A percentile compares a stretch with the other conserved stretches of the same genome.
These are phyloP conservation scores for Gracilariopsis chorda DNA, from an alignment of 23 red algal species.

Conservation along the genomic window DNA sequence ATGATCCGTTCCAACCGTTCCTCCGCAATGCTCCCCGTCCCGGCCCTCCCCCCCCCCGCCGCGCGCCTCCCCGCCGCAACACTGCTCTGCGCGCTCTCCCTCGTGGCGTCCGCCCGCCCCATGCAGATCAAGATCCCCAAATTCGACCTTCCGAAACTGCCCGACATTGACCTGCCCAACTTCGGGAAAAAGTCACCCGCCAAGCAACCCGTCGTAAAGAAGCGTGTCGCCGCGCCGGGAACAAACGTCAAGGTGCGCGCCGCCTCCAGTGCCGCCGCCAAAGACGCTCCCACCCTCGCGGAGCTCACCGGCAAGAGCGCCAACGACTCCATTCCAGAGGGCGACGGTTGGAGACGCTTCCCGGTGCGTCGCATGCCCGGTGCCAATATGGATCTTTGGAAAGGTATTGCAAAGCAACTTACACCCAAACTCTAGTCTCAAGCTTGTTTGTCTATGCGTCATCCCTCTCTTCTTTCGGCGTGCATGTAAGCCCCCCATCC, in stretches of 20 bases:
- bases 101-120: not conserved
- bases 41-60: not conserved
- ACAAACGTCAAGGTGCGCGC: not conserved
- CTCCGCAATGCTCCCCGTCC: not conserved
- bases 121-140: slow-evolving; percentile 45
- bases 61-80: not conserved
- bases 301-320: not conserved
- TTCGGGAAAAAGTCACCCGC: slow-evolving; percentile 21
- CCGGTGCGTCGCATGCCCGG: slow-evolving; percentile 40
- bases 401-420: slow-evolving; percentile 29
- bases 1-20: not conserved
- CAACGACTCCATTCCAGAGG: not conserved
- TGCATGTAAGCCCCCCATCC: no score
- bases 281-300: slow-evolving; percentile 21
- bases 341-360: slow-evolving; percentile 46
- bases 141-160: slow-evolving; percentile 30
- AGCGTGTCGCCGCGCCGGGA: not conserved
- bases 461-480: no score
- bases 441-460: not conserved
- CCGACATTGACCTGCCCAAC: slow-evolving; percentile 52
- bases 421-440: not conserved
- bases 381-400: slow-evolving; percentile 57
- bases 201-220: not conserved
- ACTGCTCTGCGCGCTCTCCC: not conserved
- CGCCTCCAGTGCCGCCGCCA: not conserved